Base-by-base conservation (phyloP, 2,329 filamentous ascomycete genomes). In the Nemania diffusa region DNA sequence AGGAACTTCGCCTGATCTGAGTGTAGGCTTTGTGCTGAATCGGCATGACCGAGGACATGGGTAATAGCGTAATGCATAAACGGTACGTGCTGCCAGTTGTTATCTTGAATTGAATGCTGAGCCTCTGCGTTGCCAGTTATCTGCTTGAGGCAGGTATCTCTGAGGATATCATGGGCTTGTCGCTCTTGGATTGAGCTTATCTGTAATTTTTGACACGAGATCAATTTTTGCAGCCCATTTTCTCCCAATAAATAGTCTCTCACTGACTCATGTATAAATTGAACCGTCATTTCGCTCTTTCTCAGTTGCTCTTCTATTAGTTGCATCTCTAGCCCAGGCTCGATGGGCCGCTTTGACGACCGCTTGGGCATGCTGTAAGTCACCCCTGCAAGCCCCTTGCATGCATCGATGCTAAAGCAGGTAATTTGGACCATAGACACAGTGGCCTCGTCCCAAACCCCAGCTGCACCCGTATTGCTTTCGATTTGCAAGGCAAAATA, bases 251-350 rank as follows among this genome's bases (percentile, higher is more conserved):
- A 76, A 48, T 82, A 85, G n/a, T 86, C 84, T 0, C 78, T 73
- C 0, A 86, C 82, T 0, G 84, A 84, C 67, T 85, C 83, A 46
- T 87, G 84, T 3, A 86, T 86, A 70, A 87, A 88, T 64, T 87
- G 85, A 0, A 87, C 81, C 0, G 71, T 80, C n/a, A n/a, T n/a
- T n/a, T n/a, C n/a, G n/a, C n/a, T n/a, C n/a, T n/a, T n/a, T n/a
- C n/a, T n/a, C n/a, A n/a, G n/a, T n/a, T n/a, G n/a, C n/a, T n/a
- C n/a, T n/a, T n/a, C n/a, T n/a, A n/a, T n/a, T n/a, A n/a, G n/a
- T n/a, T n/a, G n/a, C n/a, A n/a, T n/a, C n/a, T n/a, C n/a, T n/a
- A n/a, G n/a, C n/a, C n/a, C n/a, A n/a, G n/a, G n/a, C n/a, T n/a
- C n/a, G n/a, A n/a, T n/a, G n/a, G n/a, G n/a, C n/a, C n/a, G n/a